Evolutionary conservation across 1,284 basidiomycete species (phyloP).

Genomic region (Spongispora temasekensis): DNA sequence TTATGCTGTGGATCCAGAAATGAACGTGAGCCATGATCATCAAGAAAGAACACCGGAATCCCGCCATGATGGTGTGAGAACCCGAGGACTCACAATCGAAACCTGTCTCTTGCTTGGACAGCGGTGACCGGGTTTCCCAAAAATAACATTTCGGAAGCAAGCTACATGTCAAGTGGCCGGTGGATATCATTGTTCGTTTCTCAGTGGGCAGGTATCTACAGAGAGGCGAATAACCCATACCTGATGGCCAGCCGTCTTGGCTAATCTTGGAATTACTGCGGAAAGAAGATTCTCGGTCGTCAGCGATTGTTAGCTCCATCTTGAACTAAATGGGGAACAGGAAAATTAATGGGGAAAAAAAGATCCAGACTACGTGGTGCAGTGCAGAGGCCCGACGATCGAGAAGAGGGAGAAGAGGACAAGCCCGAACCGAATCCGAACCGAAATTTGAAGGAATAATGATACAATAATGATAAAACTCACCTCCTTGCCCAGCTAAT

Average conservation of each 20-base stretch:
- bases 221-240: no score
- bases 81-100: constrained; percentile 63
- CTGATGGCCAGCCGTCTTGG: constrained; percentile 67
- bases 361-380: not conserved
- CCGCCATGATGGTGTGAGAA: constrained; percentile 16
- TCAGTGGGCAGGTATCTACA: constrained; percentile 19
- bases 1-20: constrained; percentile 50
- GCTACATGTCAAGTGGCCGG: constrained; percentile 39
- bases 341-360: not conserved
- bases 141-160: constrained; percentile 78
- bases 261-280: constrained; percentile 64
- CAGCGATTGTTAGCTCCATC: constrained; percentile 12
- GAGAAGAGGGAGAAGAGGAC: not conserved
- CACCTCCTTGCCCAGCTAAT: constrained; percentile 73
- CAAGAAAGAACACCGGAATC: constrained; percentile 10
- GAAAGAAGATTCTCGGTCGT: constrained; percentile 8
- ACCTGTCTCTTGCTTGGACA: constrained; percentile 65
- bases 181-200: constrained; percentile 11
- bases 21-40: constrained; percentile 13
- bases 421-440: not conserved
- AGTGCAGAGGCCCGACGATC: not conserved
- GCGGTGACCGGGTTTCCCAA: constrained; percentile 70
- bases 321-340: constrained; percentile 7
- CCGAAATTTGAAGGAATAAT: not conserved
- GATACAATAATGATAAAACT: constrained; percentile 20